Conservation (phyloP, 352 stramenopile genomes). For the Pythium phragmiticola region DNA sequence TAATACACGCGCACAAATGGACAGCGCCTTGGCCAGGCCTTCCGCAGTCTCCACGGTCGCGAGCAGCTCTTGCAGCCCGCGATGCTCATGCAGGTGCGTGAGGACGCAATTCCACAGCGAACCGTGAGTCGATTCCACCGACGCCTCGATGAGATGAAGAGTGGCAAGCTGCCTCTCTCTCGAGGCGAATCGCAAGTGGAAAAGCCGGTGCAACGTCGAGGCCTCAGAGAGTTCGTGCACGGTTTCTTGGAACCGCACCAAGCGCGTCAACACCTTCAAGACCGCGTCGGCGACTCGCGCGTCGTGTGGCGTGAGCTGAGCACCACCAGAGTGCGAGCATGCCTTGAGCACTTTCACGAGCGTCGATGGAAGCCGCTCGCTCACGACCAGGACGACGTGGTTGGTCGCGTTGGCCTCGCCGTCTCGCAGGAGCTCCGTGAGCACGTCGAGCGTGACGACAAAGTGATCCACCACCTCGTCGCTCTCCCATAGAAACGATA, state of each 20-base stretch:
- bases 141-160: conserved; percentile 19
- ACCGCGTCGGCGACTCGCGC: conserved; percentile 23
- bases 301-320: conserved; percentile 1
- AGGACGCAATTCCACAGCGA: conserved; percentile 12
- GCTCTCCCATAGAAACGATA: conserved; percentile 12
- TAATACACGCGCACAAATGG: conserved; percentile 18
- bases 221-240: conserved; percentile 49
- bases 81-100: conserved; percentile 20
- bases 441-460: conserved; percentile 30
- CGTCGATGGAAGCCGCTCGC: conserved; percentile 51
- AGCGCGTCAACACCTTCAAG: conserved; percentile 30
- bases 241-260: conserved; percentile 38
- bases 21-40: conserved; percentile 13
- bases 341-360: conserved; percentile 57
- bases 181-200: conserved; percentile 37
- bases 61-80: conserved; percentile 21
- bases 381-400: conserved; percentile 36
- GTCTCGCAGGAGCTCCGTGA: conserved; percentile 28
- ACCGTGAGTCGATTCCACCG: conserved; percentile 6
- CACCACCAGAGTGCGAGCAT: conserved; percentile 6
- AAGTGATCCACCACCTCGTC: conserved; percentile 12
- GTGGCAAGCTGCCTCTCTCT: conserved; percentile 13
- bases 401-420: conserved; percentile 26
- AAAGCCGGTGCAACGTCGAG: conserved; percentile 53
- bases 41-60: background rate